phyloP scores from a whole-genome alignment of 192 early-diverging fungal species.

The Rhizoclosmatium globosum region DNA sequence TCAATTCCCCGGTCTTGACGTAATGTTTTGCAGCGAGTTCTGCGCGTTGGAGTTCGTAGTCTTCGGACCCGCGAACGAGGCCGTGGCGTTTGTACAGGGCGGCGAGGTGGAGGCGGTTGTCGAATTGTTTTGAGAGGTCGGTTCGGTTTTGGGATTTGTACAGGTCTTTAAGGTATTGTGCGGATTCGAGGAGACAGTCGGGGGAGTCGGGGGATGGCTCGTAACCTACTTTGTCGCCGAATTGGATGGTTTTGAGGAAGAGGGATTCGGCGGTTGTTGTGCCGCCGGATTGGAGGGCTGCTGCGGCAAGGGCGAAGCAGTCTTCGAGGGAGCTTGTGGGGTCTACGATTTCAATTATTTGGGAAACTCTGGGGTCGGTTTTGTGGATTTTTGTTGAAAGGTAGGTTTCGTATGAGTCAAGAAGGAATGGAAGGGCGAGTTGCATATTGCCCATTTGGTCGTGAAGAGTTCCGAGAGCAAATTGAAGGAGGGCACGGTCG shows the following conservation, averaged over 20 bases:
- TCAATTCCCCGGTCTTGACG: not conserved
- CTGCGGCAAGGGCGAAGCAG: not conserved
- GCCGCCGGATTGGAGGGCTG: not conserved
- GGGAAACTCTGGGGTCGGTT: not conserved
- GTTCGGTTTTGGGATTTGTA: not conserved
- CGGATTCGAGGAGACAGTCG: not conserved
- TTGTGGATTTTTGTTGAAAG: not conserved
- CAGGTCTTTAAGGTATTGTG: not conserved
- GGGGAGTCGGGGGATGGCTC: not conserved
- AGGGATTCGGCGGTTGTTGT: not conserved
- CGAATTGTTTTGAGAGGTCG: not conserved
- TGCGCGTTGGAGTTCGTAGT: not conserved
- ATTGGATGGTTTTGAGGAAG: not conserved
- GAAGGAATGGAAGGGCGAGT: not conserved
- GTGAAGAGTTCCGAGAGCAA: not conserved
- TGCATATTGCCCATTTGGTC: not conserved
- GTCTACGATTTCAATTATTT: not conserved
- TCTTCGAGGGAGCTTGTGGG: not conserved
- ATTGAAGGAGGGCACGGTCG: not conserved
- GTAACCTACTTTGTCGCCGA: not conserved
- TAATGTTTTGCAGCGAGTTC: not conserved
- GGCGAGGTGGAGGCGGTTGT: not conserved
- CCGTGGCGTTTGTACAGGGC: constrained; percentile 1
- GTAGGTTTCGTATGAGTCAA: not conserved
- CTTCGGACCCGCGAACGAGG: not conserved